These are phyloP conservation scores for Wallacemonas sp. DNA, from an alignment of 208 protist species.

Conservation along the genomic window DNA sequence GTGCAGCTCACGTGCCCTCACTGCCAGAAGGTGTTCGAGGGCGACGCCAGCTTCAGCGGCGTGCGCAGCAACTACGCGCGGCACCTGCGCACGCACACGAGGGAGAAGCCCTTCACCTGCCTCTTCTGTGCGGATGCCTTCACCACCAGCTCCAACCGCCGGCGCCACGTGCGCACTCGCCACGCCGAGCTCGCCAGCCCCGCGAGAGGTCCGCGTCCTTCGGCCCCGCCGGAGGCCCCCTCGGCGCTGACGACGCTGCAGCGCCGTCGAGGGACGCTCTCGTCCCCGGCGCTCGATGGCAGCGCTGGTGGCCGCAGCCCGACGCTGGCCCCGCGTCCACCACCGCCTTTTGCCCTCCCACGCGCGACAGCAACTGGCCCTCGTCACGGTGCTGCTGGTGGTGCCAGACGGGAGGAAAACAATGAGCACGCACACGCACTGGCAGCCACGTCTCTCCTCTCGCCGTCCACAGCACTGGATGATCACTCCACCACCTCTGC, in stretches of 20 bases:
- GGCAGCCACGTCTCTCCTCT: too few species aligned
- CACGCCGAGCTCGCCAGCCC: conserved; percentile 39
- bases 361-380: not conserved
- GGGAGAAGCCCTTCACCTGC: conserved; percentile 67
- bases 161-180: conserved; percentile 44
- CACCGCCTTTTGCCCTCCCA: conserved; percentile 23
- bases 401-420: too few species aligned
- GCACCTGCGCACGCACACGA: conserved; percentile 74
- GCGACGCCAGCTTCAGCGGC: conserved; percentile 53
- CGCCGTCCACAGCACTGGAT: too few species aligned
- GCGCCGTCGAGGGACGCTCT: not conserved
- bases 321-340: not conserved
- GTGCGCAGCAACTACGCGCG: conserved; percentile 78
- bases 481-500: too few species aligned
- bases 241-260: not conserved
- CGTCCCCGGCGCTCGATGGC: not conserved
- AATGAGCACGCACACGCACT: too few species aligned
- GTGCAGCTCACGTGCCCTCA: conserved; percentile 49
- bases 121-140: conserved; percentile 59
- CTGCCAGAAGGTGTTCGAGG: conserved; percentile 57
- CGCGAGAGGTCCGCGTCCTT: conserved; percentile 17
- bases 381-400: not conserved
- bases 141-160: conserved; percentile 60
- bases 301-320: not conserved
- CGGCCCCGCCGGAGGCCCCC: not conserved